These are phyloP conservation scores for Debaryomyces udenii DNA, from an alignment of 1,139 yeast genomes.

Conservation along the genomic window DNA sequence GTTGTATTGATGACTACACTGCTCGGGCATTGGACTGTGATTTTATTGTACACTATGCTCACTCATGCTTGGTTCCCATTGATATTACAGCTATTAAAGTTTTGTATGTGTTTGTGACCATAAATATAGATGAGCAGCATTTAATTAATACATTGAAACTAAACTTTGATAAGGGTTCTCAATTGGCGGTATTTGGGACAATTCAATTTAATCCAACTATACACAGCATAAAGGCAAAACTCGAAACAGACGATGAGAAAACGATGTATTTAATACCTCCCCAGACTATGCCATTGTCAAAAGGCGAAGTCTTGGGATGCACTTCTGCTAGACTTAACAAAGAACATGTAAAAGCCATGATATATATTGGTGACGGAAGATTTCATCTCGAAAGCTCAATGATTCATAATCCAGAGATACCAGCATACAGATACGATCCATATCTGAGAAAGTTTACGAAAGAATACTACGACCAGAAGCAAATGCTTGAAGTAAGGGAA, in stretches of 20 bases:
- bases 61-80: conserved; percentile 93
- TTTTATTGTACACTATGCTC: conserved; percentile 94
- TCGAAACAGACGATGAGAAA: conserved; percentile 52
- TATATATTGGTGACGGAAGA: conserved; percentile 94
- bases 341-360: conserved; percentile 71
- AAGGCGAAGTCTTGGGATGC: conserved; percentile 96
- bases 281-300: conserved; percentile 88
- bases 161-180: conserved; percentile 65
- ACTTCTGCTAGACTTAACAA: conserved; percentile 81
- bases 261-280: conserved; percentile 77
- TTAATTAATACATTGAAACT: conserved; percentile 71
- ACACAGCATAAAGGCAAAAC: conserved; percentile 69
- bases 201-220: conserved; percentile 96
- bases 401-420: conserved; percentile 94
- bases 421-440: conserved; percentile 94
- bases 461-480: conserved; percentile 85
- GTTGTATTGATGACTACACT: conserved; percentile 96
- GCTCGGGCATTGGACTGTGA: conserved; percentile 94
- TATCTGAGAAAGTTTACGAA: conserved; percentile 87
- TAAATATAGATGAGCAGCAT: conserved; percentile 83
- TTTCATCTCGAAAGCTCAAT: conserved; percentile 94
- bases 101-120: conserved; percentile 92
- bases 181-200: conserved; percentile 86
- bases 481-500: conserved; percentile 72
- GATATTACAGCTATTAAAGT: conserved; percentile 90